phyloP scores from a whole-genome alignment of 2,329 filamentous ascomycete species.

The Rhinocladiella mackenziei region DNA sequence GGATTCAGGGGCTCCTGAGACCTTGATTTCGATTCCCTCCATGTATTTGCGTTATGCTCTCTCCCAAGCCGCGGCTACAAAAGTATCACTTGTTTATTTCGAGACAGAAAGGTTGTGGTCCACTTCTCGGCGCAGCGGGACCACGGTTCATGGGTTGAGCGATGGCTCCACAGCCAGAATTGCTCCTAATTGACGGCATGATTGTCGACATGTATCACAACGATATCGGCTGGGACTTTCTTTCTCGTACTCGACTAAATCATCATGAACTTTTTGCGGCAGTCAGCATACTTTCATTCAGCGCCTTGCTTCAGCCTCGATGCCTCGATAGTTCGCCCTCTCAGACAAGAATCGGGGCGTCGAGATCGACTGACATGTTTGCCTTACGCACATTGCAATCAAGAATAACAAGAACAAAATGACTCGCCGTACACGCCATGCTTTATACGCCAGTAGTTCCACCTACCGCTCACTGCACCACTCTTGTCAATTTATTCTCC shows the following conservation, averaged over 20 bases:
- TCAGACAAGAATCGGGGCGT: constrained; percentile 18
- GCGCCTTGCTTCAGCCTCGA: constrained; percentile 25
- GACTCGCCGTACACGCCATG: constrained; percentile 24
- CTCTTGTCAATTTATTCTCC: constrained; percentile 11
- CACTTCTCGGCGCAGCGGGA: constrained; percentile 22
- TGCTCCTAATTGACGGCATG: constrained; percentile 21
- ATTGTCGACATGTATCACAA: constrained; percentile 27
- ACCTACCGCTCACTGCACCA: constrained; percentile 11
- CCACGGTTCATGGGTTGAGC: constrained; percentile 21
- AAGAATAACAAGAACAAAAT: constrained; percentile 17
- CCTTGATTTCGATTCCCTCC: constrained; percentile 20
- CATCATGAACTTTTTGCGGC: constrained; percentile 23
- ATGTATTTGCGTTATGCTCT: constrained; percentile 24
- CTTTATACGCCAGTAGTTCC: constrained; percentile 24
- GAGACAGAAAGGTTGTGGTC: constrained; percentile 17
- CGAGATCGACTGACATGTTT: constrained; percentile 23
- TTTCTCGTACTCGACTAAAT: constrained; percentile 23
- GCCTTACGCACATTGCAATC: constrained; percentile 24
- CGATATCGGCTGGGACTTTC: constrained; percentile 22
- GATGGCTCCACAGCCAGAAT: constrained; percentile 15
- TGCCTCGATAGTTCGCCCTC: constrained; percentile 27
- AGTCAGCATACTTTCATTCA: constrained; percentile 21
- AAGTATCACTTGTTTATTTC: constrained; percentile 23
- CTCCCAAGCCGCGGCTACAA: constrained; percentile 19
- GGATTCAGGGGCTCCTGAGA: constrained; percentile 8